Conservation (phyloP, 1,284 basidiomycete genomes). For the Sphaerobolus stellatus region DNA sequence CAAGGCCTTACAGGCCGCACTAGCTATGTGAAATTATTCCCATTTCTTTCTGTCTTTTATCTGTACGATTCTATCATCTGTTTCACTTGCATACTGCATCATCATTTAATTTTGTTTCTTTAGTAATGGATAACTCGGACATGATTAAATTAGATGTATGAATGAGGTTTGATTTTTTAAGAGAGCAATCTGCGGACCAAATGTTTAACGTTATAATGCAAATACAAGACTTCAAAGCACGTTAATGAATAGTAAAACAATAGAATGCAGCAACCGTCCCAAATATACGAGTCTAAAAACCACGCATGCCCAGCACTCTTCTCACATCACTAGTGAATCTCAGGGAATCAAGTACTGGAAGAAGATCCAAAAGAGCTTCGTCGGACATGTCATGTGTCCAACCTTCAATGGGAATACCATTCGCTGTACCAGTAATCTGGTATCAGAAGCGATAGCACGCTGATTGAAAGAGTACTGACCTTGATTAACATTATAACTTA, state of each 20-base stretch:
- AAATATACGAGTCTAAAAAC: conserved; percentile 34
- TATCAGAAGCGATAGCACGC: background rate
- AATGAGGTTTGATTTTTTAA: background rate
- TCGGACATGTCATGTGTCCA: conserved; percentile 98
- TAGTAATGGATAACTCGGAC: conserved; percentile 14
- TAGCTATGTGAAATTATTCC: conserved; percentile 67
- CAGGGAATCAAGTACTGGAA: conserved; percentile 93
- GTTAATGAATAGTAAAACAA: background rate
- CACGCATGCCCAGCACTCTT: conserved; percentile 84
- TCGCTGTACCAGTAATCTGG: conserved; percentile 53
- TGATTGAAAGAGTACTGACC: conserved; percentile 45
- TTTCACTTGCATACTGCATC: conserved; percentile 15
- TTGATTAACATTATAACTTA: conserved; percentile 91
- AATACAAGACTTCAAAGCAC: background rate
- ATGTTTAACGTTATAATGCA: background rate
- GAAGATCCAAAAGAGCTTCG: conserved; percentile 91
- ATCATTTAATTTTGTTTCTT: conserved; percentile 8
- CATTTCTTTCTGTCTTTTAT: conserved; percentile 16
- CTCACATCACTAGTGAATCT: conserved; percentile 96
- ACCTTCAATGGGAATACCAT: conserved; percentile 98
- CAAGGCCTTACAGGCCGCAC: conserved; percentile 85
- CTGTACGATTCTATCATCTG: conserved; percentile 22
- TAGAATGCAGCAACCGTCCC: background rate
- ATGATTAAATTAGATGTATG: too few species aligned
- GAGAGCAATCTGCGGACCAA: background rate